Percentiles rank a stretch among this genome's conserved stretches.
phyloP scores from a whole-genome alignment of 1,139 yeast species.

The Arxiozyma heterogenica region DNA sequence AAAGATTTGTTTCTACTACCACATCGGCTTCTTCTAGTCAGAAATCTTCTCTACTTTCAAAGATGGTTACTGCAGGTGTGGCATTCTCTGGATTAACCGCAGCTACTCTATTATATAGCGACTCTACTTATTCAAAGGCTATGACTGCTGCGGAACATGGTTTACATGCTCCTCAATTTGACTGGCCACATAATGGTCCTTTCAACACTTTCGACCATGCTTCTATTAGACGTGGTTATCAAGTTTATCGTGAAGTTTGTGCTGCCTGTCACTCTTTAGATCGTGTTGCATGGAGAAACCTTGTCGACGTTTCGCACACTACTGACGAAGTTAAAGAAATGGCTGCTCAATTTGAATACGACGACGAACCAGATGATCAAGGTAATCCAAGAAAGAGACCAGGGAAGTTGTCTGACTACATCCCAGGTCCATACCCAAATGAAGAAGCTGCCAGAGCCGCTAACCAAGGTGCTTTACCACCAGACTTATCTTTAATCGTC shows the following conservation, averaged over 20 bases:
- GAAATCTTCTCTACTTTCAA: constrained; percentile 31
- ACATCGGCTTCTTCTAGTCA: background rate
- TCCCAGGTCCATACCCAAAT: constrained; percentile 92
- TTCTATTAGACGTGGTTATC: constrained; percentile 97
- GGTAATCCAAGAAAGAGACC: constrained; percentile 98
- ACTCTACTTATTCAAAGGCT: constrained; percentile 78
- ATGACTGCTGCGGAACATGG: constrained; percentile 99
- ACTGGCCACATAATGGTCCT: constrained; percentile 93
- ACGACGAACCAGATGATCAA: constrained; percentile 98
- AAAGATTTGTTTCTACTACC: constrained; percentile 2
- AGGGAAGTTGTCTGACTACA: constrained; percentile 93
- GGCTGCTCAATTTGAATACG: constrained; percentile 96
- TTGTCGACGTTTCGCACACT: constrained; percentile 95
- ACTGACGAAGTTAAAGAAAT: constrained; percentile 82
- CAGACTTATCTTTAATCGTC: constrained; percentile 92
- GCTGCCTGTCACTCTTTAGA: constrained; percentile 97
- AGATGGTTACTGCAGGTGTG: constrained; percentile 47
- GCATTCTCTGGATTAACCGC: constrained; percentile 62
- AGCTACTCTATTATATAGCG: constrained; percentile 68
- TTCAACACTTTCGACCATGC: constrained; percentile 91
- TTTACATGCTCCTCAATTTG: constrained; percentile 85
- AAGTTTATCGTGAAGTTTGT: constrained; percentile 97
- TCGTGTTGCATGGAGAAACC: constrained; percentile 97
- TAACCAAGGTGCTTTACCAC: constrained; percentile 98
- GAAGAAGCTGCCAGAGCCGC: constrained; percentile 99